These are phyloP conservation scores for Emericellopsis terricola DNA, from an alignment of 495 filamentous ascomycete species.

Conservation along the genomic window DNA sequence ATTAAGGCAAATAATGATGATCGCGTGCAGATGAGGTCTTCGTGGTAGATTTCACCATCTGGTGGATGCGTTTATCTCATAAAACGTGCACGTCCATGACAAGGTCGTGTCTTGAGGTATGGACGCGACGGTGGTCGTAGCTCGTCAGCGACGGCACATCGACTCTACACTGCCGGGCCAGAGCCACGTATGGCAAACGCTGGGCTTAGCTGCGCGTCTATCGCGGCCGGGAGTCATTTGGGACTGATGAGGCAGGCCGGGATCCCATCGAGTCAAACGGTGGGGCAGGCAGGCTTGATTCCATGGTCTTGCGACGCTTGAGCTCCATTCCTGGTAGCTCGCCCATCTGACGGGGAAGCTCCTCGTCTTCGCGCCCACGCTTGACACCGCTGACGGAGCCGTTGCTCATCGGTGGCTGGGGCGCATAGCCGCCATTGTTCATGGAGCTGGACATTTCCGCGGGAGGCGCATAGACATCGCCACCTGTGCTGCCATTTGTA, in stretches of 20 bases:
- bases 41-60: too few species aligned
- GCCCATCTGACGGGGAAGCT: slow-evolving; percentile 50
- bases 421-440: slow-evolving; percentile 35
- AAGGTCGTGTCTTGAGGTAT: slow-evolving; percentile 6
- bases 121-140: slow-evolving; percentile 9
- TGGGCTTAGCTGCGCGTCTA: too few species aligned
- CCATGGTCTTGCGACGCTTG: slow-evolving; percentile 73
- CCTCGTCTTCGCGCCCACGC: slow-evolving; percentile 66
- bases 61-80: too few species aligned
- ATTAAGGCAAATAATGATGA: neutral
- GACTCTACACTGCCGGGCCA: too few species aligned
- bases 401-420: slow-evolving; percentile 44
- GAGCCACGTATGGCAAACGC: too few species aligned
- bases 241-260: slow-evolving; percentile 22
- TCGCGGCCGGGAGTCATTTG: slow-evolving; percentile 10
- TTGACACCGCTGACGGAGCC: slow-evolving; percentile 51
- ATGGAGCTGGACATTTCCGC: slow-evolving; percentile 38
- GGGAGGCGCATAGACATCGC: slow-evolving; percentile 53
- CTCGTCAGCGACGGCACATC: slow-evolving; percentile 21
- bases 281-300: slow-evolving; percentile 24
- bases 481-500: slow-evolving; percentile 41
- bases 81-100: slow-evolving; percentile 18
- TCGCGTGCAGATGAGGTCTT: neutral
- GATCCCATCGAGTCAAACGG: slow-evolving; percentile 26
- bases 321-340: slow-evolving; percentile 39